Base-by-base conservation (phyloP, 2,329 filamentous ascomycete genomes). In the Epichloe uncinata region DNA sequence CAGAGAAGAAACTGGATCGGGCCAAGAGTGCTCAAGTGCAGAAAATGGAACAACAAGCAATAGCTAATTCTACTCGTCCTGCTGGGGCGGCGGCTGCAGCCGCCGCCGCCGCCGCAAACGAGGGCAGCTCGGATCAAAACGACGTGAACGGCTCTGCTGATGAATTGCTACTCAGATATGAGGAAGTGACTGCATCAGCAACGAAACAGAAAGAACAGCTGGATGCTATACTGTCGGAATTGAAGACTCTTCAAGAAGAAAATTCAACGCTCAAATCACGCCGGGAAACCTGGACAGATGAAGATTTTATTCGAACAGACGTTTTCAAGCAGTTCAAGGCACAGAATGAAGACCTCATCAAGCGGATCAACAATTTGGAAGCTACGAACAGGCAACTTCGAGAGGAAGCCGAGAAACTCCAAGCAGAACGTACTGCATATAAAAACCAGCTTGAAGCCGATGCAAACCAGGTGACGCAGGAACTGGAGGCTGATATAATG, bases 1-100 rank as follows among this genome's bases (percentile, higher is more conserved):
- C 93, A 0, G 93, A 98, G 65, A 94, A 95, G 71, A 93, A 89
- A 64, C 73, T 97, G 48, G 93, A 98, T 64, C 81, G 93, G 42
- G 80, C 85, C 22, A 91, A 87, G 66, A 98, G 93, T 62, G 72
- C 82, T 15, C 89, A 95, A 51, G 89, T 96, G 1, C 86, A 90
- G 54, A 95, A 95, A 64, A 69, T 98, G 52, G 93, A 97, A 64
- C 85, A 88, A 60, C 87, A 95, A 67, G 89, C 90, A 34, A 78
- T 90, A 47, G 77, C 86, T 52, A 84, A 84, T 51, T 79, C 77
- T 6, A 72, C 75, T 68, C 77, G 53, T 80, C 65, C 61, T 20
- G 50, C 62, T n/a, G 49, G 49, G 13, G 42, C 49, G 12, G 49
- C 45, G 6, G 45, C 48, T n/a, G 42, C 48, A 18, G 37, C 48